Conservation (phyloP, 2,329 filamentous ascomycete genomes). For the Phyllosticta ampelicida region DNA sequence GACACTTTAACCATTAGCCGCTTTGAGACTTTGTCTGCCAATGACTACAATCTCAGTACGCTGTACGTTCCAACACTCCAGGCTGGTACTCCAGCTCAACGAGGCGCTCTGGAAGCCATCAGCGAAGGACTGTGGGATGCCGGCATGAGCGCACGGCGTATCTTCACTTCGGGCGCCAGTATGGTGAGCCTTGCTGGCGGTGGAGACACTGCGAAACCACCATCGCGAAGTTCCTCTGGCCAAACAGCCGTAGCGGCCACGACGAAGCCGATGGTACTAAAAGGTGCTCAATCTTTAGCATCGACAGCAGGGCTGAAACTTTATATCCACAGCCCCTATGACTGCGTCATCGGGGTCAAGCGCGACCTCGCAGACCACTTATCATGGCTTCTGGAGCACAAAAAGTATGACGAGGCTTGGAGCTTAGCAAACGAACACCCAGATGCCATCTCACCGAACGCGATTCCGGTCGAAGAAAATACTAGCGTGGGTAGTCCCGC, state of each 20-base stretch:
- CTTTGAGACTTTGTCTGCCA: slow-evolving; percentile 73
- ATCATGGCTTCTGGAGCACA: slow-evolving; percentile 70
- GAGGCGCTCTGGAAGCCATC: slow-evolving; percentile 66
- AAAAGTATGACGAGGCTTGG: slow-evolving; percentile 79
- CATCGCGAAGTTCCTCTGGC: slow-evolving; percentile 13
- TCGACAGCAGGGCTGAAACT: slow-evolving; percentile 59
- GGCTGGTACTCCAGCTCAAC: slow-evolving; percentile 50
- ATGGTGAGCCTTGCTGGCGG: slow-evolving; percentile 41
- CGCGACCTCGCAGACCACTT: slow-evolving; percentile 79
- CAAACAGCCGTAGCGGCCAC: not conserved
- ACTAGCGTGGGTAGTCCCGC: slow-evolving; percentile 35
- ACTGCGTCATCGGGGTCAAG: slow-evolving; percentile 86
- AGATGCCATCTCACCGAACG: slow-evolving; percentile 41
- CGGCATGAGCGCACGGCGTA: slow-evolving; percentile 72
- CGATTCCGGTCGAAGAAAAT: slow-evolving; percentile 24
- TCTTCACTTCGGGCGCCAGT: slow-evolving; percentile 82
- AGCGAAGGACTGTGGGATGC: slow-evolving; percentile 80
- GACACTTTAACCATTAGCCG: slow-evolving; percentile 78
- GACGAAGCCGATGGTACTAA: not conserved
- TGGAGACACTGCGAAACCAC: slow-evolving; percentile 20
- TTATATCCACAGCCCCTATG: slow-evolving; percentile 92
- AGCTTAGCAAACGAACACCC: slow-evolving; percentile 80
- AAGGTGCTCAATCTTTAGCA: slow-evolving; percentile 37
- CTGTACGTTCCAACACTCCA: slow-evolving; percentile 61
- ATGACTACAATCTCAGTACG: slow-evolving; percentile 84